Conservation (phyloP, 2,329 filamentous ascomycete species). For the Raffaelea arxii region DNA sequence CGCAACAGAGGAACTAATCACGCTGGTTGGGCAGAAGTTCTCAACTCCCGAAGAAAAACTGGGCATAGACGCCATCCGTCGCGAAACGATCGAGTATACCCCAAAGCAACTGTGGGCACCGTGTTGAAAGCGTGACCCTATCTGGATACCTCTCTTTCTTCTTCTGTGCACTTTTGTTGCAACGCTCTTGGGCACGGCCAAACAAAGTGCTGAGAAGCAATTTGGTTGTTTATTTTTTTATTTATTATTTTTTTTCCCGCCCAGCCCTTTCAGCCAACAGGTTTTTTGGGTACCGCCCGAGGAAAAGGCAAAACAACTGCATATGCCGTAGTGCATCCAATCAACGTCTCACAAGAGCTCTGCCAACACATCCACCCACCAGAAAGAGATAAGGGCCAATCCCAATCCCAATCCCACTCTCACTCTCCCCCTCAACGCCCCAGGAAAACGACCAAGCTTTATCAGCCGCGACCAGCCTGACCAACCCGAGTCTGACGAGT, state of each 20-base stretch:
- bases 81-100: conserved; percentile 13
- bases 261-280: too few species aligned
- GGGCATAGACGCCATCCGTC: not conserved
- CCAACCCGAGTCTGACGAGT: too few species aligned
- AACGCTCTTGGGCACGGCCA: too few species aligned
- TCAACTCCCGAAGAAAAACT: conserved; percentile 2
- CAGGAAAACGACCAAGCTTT: conserved; percentile 6
- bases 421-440: not conserved
- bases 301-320: too few species aligned
- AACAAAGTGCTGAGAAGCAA: too few species aligned
- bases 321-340: conserved; percentile 48
- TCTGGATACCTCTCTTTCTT: too few species aligned
- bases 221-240: too few species aligned
- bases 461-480: not conserved
- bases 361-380: conserved; percentile 56
- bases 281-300: too few species aligned
- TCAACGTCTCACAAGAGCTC: conserved; percentile 39
- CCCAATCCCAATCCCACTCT: conserved; percentile 31
- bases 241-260: too few species aligned
- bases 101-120: conserved; percentile 18
- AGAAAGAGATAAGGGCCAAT: conserved; percentile 42
- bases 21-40: conserved; percentile 30
- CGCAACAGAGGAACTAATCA: conserved; percentile 15
- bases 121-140: too few species aligned
- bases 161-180: too few species aligned